Evolutionary conservation across 2,329 filamentous ascomycete genomes (phyloP).

Genomic region (Plenodomus tracheiphilus): DNA sequence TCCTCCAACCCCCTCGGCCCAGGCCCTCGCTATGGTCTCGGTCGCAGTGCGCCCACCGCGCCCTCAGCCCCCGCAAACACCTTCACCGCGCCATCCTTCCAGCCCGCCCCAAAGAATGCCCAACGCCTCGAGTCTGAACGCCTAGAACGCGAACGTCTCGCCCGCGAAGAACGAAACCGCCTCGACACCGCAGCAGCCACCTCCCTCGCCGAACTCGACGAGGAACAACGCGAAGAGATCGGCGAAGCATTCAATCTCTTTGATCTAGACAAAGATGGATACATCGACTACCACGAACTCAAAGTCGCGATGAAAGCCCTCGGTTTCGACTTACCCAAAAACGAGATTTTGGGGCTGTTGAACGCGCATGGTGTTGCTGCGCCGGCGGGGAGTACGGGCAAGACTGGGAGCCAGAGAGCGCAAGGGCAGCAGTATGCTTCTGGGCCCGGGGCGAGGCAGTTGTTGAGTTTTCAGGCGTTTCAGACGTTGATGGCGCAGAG

Average conservation of each 20-base stretch:
- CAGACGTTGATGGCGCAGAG: conserved; percentile 75
- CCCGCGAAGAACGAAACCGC: conserved; percentile 40
- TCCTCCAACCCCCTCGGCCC: conserved; percentile 58
- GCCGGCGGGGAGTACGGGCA: not conserved
- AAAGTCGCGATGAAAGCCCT: conserved; percentile 95
- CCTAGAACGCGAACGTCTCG: conserved; percentile 48
- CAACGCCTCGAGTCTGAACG: conserved; percentile 47
- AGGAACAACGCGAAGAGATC: conserved; percentile 91
- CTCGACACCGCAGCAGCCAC: conserved; percentile 51
- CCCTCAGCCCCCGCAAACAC: conserved; percentile 20
- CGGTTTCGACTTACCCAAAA: conserved; percentile 87
- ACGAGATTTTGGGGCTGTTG: conserved; percentile 79
- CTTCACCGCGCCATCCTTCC: conserved; percentile 43
- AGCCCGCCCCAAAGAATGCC: conserved; percentile 47
- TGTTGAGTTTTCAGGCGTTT: conserved; percentile 73
- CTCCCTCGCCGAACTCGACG: conserved; percentile 65
- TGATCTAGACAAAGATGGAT: conserved; percentile 91
- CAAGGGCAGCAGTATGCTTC: conserved; percentile 23
- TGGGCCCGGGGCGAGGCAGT: conserved; percentile 57
- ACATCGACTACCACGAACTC: conserved; percentile 97
- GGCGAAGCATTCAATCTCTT: conserved; percentile 96
- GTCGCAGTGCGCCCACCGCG: conserved; percentile 30
- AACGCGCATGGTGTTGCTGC: conserved; percentile 67
- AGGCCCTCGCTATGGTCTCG: conserved; percentile 58
- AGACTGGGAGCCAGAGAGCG: conserved; percentile 1